Percentiles rank a stretch among this genome's conserved stretches.
Evolutionary conservation across 805 yeast genomes (phyloP).

Genomic region (Wickerhamomyces queroliae): DNA sequence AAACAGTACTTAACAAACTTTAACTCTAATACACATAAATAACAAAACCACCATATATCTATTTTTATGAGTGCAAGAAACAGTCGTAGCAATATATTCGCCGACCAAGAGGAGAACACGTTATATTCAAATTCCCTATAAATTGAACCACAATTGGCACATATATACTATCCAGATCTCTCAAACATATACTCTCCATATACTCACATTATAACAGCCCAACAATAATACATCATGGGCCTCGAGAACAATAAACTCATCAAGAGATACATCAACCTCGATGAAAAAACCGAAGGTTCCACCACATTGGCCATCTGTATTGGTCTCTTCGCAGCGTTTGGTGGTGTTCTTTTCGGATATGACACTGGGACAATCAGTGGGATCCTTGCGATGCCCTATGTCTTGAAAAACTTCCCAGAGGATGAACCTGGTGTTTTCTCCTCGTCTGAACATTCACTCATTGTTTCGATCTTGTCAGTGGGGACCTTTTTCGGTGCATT

Average conservation of each 20-base stretch:
- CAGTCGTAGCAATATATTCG: too few species aligned
- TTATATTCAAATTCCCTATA: too few species aligned
- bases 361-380: conserved; percentile 68
- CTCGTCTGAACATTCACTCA: conserved; percentile 46
- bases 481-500: conserved; percentile 71
- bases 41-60: too few species aligned
- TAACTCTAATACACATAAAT: too few species aligned
- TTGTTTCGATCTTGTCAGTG: conserved; percentile 68
- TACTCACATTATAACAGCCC: too few species aligned
- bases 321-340: conserved; percentile 61
- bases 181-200: too few species aligned
- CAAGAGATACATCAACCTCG: conserved; percentile 33
- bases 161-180: too few species aligned
- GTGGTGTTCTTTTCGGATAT: conserved; percentile 63
- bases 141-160: too few species aligned
- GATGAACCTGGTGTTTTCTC: conserved; percentile 30
- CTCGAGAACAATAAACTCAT: conserved; percentile 34
- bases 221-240: conserved; percentile 13
- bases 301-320: conserved; percentile 42
- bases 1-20: too few species aligned
- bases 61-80: too few species aligned
- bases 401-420: conserved; percentile 35
- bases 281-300: conserved; percentile 44
- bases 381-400: conserved; percentile 59
- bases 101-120: too few species aligned